Evolutionary conservation across 192 early-diverging fungal species (phyloP).

Genomic region (Allomyces arbusculus): DNA sequence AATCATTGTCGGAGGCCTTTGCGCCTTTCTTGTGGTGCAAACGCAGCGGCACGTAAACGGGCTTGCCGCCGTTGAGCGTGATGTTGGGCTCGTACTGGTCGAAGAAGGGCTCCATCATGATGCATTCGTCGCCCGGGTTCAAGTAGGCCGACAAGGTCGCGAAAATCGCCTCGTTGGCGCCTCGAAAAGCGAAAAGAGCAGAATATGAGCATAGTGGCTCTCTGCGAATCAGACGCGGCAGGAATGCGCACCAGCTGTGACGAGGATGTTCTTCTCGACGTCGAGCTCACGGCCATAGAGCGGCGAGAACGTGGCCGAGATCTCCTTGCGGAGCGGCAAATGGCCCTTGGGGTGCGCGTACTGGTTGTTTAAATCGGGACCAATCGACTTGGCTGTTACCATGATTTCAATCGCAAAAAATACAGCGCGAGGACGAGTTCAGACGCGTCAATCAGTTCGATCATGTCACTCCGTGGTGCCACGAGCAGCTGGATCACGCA

Average conservation of each 20-base stretch:
- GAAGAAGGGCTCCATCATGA: constrained; percentile 90
- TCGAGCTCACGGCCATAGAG: constrained; percentile 47
- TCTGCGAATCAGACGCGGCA: neutral
- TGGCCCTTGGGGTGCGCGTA: constrained; percentile 63
- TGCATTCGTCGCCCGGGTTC: constrained; percentile 64
- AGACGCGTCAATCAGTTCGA: too few relatives aligned
- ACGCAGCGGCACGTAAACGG: constrained; percentile 66
- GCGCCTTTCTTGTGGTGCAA: constrained; percentile 22
- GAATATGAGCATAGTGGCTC: neutral
- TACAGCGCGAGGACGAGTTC: too few relatives aligned
- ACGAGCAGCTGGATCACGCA: too few relatives aligned
- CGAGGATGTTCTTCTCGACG: constrained; percentile 59
- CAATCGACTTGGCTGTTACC: constrained; percentile 27
- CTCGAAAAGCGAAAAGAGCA: neutral
- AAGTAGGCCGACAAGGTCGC: constrained; percentile 47
- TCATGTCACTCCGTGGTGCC: too few relatives aligned
- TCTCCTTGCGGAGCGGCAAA: constrained; percentile 36
- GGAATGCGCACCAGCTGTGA: constrained; percentile 66
- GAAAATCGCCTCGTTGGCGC: constrained; percentile 57
- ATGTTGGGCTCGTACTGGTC: constrained; percentile 78
- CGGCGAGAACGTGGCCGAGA: constrained; percentile 55
- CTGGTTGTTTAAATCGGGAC: constrained; percentile 49
- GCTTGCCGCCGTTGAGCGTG: constrained; percentile 65
- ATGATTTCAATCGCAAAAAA: too few relatives aligned
- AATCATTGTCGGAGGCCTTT: constrained; percentile 22